Evolutionary conservation across 108 stramenopile genomes (phyloP).

Genomic region (Tribonema minus): DNA sequence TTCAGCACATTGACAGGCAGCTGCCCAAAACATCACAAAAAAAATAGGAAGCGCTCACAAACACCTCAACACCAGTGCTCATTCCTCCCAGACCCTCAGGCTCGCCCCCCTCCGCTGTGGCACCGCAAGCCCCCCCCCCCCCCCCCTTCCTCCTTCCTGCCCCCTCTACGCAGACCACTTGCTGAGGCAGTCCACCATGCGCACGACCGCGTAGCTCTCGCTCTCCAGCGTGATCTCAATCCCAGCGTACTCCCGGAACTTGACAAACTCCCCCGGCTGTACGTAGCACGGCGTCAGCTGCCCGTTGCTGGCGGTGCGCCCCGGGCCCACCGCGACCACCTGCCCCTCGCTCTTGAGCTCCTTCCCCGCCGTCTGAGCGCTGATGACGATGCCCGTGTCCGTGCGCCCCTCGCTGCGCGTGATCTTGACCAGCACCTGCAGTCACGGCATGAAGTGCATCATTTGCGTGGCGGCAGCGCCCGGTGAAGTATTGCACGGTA

Average conservation of each 20-base stretch:
- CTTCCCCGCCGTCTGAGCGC: conserved; percentile 54
- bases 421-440: conserved; percentile 78
- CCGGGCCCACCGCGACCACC: conserved; percentile 85
- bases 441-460: conserved; percentile 63
- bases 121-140: too few species aligned
- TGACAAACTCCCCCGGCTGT: conserved; percentile 75
- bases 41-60: too few species aligned
- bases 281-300: conserved; percentile 66
- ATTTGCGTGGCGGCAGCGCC: too few species aligned
- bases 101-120: too few species aligned
- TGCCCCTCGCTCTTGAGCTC: conserved; percentile 74
- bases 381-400: conserved; percentile 76
- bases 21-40: too few species aligned
- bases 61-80: too few species aligned
- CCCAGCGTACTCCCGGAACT: conserved; percentile 89
- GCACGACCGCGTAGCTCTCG: conserved; percentile 72
- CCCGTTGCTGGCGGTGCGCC: conserved; percentile 78
- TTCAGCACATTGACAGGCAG: too few species aligned
- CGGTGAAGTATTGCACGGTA: too few species aligned
- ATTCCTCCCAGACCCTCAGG: too few species aligned
- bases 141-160: too few species aligned
- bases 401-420: conserved; percentile 69
- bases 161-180: conserved; percentile 3
- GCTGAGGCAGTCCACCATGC: conserved; percentile 84
- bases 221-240: conserved; percentile 82